A percentile compares a stretch with the other conserved stretches of the same genome.
Evolutionary conservation across 2,329 filamentous ascomycete genomes (phyloP).

Genomic region (Colletotrichum sp.): DNA sequence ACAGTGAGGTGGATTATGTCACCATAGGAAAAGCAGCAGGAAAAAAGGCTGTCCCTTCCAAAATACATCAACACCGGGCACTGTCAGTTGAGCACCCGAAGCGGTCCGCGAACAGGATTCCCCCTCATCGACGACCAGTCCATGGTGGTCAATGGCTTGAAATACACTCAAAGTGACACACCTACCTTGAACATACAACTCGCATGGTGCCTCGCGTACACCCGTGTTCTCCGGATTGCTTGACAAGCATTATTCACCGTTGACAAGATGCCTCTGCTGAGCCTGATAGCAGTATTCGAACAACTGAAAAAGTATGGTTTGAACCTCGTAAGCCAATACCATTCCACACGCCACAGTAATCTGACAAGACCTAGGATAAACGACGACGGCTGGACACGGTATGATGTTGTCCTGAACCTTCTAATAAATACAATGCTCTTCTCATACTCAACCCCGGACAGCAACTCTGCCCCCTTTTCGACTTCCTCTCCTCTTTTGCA

Average conservation of each 20-base stretch:
- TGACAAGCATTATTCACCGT: not conserved
- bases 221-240: not conserved
- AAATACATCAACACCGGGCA: not conserved
- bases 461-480: constrained; percentile 3
- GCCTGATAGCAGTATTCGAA: not conserved
- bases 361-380: constrained; percentile 9
- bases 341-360: constrained; percentile 15
- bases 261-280: not conserved
- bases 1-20: not conserved
- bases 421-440: constrained; percentile 19
- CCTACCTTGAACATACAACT: not conserved
- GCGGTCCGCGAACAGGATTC: not conserved
- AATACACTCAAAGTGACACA: not conserved
- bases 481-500: constrained; percentile 5
- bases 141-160: not conserved
- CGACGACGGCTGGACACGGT: not conserved
- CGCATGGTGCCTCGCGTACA: not conserved
- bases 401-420: not conserved
- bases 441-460: not conserved
- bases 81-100: not conserved
- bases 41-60: not conserved
- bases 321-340: constrained; percentile 14
- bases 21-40: not conserved
- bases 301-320: constrained; percentile 1
- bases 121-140: not conserved